Evolutionary conservation across 1,284 basidiomycete genomes (phyloP).

Genomic region (Tilletia caries): DNA sequence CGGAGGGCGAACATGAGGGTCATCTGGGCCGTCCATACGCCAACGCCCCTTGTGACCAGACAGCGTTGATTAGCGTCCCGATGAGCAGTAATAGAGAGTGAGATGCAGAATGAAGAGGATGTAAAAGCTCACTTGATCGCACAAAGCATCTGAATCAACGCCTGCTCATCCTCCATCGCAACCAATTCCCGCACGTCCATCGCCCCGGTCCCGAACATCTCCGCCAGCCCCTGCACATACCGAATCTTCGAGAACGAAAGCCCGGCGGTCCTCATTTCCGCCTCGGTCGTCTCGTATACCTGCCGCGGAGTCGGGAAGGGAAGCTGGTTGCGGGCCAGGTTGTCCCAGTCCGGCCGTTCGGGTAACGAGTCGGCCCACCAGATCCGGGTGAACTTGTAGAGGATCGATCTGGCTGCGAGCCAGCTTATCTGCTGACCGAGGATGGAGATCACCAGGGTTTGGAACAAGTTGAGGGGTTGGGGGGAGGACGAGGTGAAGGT

Average conservation of each 20-base stretch:
- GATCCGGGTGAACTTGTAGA: conserved; percentile 69
- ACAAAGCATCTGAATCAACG: conserved; percentile 39
- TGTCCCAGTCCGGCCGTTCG: conserved; percentile 40
- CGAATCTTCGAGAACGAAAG: conserved; percentile 46
- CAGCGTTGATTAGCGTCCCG: too few species aligned
- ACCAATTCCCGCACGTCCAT: conserved; percentile 43
- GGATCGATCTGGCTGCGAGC: conserved; percentile 79
- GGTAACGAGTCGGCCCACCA: conserved; percentile 36
- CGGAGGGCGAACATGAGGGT: conserved; percentile 51
- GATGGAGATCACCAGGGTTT: conserved; percentile 64
- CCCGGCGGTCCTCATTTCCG: conserved; percentile 39
- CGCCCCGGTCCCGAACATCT: conserved; percentile 42
- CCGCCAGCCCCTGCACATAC: conserved; percentile 47
- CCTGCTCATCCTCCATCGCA: conserved; percentile 36
- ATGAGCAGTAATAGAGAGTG: background rate
- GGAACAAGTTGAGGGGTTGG: conserved; percentile 57
- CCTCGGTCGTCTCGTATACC: conserved; percentile 36
- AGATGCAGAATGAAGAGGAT: background rate
- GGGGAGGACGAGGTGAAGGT: conserved; percentile 45
- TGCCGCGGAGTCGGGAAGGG: conserved; percentile 46
- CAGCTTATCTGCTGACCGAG: conserved; percentile 86
- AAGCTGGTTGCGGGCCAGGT: conserved; percentile 38
- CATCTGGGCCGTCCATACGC: conserved; percentile 52
- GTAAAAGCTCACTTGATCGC: conserved; percentile 30
- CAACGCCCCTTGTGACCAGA: conserved; percentile 38